Evolutionary conservation across 371 early-diverging fungal species (phyloP), one percentile per base, ranked within the genome.

Genomic region (Umbelopsis sp.): DNA sequence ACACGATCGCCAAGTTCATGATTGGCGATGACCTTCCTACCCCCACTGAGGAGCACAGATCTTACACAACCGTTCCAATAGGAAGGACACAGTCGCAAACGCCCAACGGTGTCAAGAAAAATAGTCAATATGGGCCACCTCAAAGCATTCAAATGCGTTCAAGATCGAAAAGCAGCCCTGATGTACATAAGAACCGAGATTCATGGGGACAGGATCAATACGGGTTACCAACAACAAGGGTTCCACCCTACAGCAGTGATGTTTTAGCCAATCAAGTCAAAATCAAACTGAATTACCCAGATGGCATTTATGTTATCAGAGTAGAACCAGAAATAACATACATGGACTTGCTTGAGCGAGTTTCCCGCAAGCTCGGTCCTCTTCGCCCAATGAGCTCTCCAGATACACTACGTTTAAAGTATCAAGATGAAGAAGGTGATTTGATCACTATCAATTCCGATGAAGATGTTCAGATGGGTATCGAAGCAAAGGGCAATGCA

Each of bases 391-490:
- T 82, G 65, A 68, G 75, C 16, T 29, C 63, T 14, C 70, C 82
- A 16, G 66, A 83, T 9, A n/a, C 65, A 32, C 65, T 95, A 16
- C 84, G 89, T 20, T 86, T 97, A 64, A 88, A 92, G 69, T 97
- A 97, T 74, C 88, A 89, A 75, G 97, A 97, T 74, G 96, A 96
- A 75, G 97, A 96, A 70, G 94, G 95, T 37, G 97, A 97, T 75
- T 82, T 89, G 64, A 88, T 96, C 50, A 89, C 88, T 50, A 90
- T 97, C 64, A 88, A 89, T 65, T 89, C 89, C 20, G 91, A 92
- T 69, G 96, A 95, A 63, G 98, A 97, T 73, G 91, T 97, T 10
- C 89, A 86, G 62, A 79, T 96, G 89, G 96, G 96, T 0, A 93
- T 96, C 82, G 96, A 95, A 76, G 84, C 80, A 41, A 87, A 90